A percentile compares a stretch with the other conserved stretches of the same genome.
phyloP scores from a whole-genome alignment of 768 basidiomycete genomes.

The Suillus placidus region DNA sequence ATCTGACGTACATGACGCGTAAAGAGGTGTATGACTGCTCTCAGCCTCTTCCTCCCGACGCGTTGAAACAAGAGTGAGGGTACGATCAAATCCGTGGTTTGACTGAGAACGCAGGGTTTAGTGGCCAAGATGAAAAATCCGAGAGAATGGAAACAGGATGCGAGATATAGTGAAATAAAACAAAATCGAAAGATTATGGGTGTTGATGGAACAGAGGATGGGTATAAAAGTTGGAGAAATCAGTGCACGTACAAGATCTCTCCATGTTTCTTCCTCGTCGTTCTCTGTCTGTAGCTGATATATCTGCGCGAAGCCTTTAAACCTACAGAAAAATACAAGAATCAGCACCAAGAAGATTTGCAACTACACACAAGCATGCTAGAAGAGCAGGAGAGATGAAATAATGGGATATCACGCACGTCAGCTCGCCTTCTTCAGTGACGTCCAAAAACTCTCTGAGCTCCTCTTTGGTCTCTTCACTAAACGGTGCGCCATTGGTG shows the following conservation, averaged over 20 bases:
- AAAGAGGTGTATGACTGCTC: background rate
- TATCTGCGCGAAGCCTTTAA: constrained; percentile 80
- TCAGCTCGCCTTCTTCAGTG: constrained; percentile 68
- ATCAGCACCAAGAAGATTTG: background rate
- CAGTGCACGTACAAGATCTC: constrained; percentile 60
- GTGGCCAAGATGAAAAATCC: constrained; percentile 12
- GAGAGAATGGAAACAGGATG: background rate
- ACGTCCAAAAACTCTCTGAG: constrained; percentile 76
- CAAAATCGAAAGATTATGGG: background rate
- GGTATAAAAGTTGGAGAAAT: background rate
- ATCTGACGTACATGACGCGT: background rate
- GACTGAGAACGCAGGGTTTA: constrained; percentile 42
- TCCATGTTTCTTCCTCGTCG: constrained; percentile 85
- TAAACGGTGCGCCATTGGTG: constrained; percentile 83
- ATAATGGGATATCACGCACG: constrained; percentile 48
- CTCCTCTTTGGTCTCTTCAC: constrained; percentile 77
- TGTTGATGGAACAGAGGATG: background rate
- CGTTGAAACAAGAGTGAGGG: constrained; percentile 58
- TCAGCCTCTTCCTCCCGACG: constrained; percentile 55
- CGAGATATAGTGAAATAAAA: no score
- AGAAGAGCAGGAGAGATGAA: constrained; percentile 3
- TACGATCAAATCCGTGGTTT: constrained; percentile 76
- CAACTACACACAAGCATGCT: constrained; percentile 2
- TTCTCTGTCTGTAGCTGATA: constrained; percentile 86
- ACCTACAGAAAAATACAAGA: constrained; percentile 40